Conservation (phyloP, 164 flowering plant species). For the Piper longum region DNA sequence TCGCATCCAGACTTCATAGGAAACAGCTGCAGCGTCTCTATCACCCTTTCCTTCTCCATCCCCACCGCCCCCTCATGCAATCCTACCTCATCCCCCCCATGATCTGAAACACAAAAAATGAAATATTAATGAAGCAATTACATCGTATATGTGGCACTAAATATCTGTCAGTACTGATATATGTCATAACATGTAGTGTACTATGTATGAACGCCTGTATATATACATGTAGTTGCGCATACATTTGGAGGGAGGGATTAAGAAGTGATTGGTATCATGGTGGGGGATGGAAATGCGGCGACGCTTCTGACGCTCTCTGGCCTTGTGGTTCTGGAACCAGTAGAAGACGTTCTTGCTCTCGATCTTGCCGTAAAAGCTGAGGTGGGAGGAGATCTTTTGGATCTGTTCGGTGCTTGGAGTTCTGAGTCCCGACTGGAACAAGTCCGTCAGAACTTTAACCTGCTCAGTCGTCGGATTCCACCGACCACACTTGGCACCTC, state of each 20-base stretch:
- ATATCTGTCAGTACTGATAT: too few relatives aligned
- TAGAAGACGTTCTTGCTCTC: slow-evolving; percentile 98
- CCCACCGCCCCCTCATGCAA: slow-evolving; percentile 17
- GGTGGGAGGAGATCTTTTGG: slow-evolving; percentile 75
- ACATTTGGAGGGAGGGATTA: slow-evolving; percentile 24
- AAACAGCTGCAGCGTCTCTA: slow-evolving; percentile 81
- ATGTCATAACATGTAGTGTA: too few relatives aligned
- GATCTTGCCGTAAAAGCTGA: slow-evolving; percentile 91
- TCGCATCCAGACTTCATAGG: slow-evolving; percentile 48
- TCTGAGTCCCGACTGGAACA: slow-evolving; percentile 79
- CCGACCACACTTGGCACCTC: slow-evolving; percentile 46
- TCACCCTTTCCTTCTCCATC: slow-evolving; percentile 31
- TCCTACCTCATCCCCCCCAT: slow-evolving; percentile 4
- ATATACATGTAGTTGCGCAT: slow-evolving; percentile 4
- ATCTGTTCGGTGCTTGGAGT: slow-evolving; percentile 96
- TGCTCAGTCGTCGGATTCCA: slow-evolving; percentile 98
- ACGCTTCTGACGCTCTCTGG: slow-evolving; percentile 85
- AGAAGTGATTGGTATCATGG: not conserved
- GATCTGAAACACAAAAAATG: not conserved
- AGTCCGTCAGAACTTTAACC: slow-evolving; percentile 77
- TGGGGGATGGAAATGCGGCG: slow-evolving; percentile 30
- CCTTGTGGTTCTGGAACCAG: slow-evolving; percentile 98
- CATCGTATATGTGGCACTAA: too few relatives aligned
- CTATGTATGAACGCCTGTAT: too few relatives aligned
- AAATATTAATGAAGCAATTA: not conserved